Conservation (phyloP, 108 stramenopile genomes). For the Cylindrotheca closterium region DNA sequence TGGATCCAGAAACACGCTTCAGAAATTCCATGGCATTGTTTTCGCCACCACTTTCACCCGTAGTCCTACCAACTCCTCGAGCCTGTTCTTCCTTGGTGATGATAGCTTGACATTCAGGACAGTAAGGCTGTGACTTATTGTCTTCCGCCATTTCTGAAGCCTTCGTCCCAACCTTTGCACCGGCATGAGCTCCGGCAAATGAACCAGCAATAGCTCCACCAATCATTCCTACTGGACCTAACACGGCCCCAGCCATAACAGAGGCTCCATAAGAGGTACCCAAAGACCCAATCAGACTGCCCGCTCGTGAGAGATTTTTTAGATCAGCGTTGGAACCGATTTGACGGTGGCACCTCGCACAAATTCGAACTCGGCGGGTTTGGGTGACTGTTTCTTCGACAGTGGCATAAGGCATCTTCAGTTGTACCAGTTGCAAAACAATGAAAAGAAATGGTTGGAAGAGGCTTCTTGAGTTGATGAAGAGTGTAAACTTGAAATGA, state of each 20-base stretch:
- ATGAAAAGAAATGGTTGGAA: too few species aligned
- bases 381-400: neutral
- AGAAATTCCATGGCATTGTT: too few species aligned
- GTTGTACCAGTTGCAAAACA: too few species aligned
- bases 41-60: too few species aligned
- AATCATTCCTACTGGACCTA: slow-evolving; percentile 3
- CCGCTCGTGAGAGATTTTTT: neutral
- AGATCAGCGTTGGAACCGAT: neutral
- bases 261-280: neutral
- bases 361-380: neutral
- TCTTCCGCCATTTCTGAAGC: neutral
- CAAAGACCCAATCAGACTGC: slow-evolving; percentile 1
- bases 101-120: neutral
- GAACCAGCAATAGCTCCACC: slow-evolving; percentile 7
- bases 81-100: neutral
- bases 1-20: too few species aligned
- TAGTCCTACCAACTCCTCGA: too few species aligned
- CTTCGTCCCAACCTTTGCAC: neutral
- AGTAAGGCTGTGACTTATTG: neutral
- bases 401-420: slow-evolving; percentile 1
- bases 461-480: too few species aligned
- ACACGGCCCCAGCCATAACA: neutral
- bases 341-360: neutral
- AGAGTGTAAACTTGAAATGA: too few species aligned
- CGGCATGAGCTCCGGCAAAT: neutral